Evolutionary conservation across 2,329 filamentous ascomycete genomes (phyloP).

Genomic region (Endoconidiophora polonica): DNA sequence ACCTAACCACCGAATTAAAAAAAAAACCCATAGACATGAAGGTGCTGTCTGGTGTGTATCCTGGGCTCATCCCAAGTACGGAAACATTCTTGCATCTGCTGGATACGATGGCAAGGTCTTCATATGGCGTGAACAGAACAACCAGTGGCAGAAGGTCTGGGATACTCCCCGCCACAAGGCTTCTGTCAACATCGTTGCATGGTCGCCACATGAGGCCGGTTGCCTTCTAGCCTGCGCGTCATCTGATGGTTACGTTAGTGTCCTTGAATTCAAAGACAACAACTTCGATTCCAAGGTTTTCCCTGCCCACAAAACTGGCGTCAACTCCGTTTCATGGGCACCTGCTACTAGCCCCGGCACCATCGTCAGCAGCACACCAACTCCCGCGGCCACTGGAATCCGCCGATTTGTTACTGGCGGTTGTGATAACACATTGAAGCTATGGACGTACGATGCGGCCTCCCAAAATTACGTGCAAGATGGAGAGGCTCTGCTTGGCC

Average conservation of each 20-base stretch:
- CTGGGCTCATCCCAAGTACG: constrained; percentile 97
- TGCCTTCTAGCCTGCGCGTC: constrained; percentile 90
- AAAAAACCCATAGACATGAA: constrained; percentile 57
- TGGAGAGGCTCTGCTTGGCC: constrained; percentile 52
- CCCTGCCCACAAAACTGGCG: constrained; percentile 79
- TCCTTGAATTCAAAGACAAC: constrained; percentile 95
- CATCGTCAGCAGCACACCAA: constrained; percentile 56
- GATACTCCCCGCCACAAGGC: constrained; percentile 89
- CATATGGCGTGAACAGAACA: constrained; percentile 85
- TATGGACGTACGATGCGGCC: constrained; percentile 68
- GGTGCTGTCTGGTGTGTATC: constrained; percentile 95
- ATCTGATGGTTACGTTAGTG: constrained; percentile 81
- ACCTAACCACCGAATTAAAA: neutral
- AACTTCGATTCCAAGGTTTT: constrained; percentile 82
- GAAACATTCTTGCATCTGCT: constrained; percentile 89
- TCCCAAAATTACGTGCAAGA: constrained; percentile 45
- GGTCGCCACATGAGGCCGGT: constrained; percentile 92
- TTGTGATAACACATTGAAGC: constrained; percentile 81
- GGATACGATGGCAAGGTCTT: constrained; percentile 96
- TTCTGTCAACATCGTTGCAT: constrained; percentile 89
- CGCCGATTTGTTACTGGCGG: constrained; percentile 87
- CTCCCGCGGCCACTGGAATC: constrained; percentile 43
- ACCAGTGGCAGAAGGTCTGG: constrained; percentile 71
- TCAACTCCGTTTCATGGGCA: constrained; percentile 93
- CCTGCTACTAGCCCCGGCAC: constrained; percentile 71